These are phyloP conservation scores for Rutstroemia sydowiana DNA, from an alignment of 2,329 filamentous ascomycete genomes.

Conservation along the genomic window DNA sequence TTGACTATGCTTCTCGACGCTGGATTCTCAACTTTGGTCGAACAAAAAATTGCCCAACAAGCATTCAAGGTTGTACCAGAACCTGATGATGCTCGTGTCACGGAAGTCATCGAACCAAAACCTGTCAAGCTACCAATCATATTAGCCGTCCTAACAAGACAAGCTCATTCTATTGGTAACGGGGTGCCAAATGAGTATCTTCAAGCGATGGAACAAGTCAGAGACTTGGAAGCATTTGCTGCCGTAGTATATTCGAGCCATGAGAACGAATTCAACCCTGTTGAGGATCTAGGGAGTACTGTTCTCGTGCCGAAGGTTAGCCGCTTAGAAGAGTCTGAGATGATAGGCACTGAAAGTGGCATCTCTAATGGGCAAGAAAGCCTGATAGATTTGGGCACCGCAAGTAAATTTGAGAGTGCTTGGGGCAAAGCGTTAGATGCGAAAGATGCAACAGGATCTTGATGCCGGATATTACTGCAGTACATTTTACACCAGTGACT, in stretches of 20 bases:
- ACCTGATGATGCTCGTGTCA: slow-evolving; percentile 32
- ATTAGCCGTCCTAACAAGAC: slow-evolving; percentile 79
- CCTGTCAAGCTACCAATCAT: slow-evolving; percentile 76
- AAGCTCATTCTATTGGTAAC: slow-evolving; percentile 83
- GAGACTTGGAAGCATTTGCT: slow-evolving; percentile 74
- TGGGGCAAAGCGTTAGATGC: slow-evolving; percentile 58
- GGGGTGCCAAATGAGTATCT: slow-evolving; percentile 66
- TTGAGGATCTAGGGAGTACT: slow-evolving; percentile 17
- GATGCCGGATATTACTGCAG: slow-evolving; percentile 11
- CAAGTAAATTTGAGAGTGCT: slow-evolving; percentile 54
- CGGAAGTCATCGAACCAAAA: slow-evolving; percentile 45
- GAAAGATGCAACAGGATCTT: slow-evolving; percentile 14
- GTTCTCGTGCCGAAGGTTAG: slow-evolving; percentile 15
- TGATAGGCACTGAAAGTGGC: slow-evolving; percentile 10
- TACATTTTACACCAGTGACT: not conserved
- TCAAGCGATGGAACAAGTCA: slow-evolving; percentile 67
- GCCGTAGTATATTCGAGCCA: slow-evolving; percentile 85
- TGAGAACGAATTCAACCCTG: slow-evolving; percentile 54
- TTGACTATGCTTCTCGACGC: slow-evolving; percentile 80
- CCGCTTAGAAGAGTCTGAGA: slow-evolving; percentile 11
- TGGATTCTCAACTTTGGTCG: slow-evolving; percentile 76
- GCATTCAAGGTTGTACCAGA: slow-evolving; percentile 59
- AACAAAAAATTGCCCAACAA: slow-evolving; percentile 70
- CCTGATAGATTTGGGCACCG: slow-evolving; percentile 44
- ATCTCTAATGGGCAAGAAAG: slow-evolving; percentile 37